Evolutionary conservation across 768 basidiomycete genomes (phyloP).

Genomic region (Termitomyces sp.): DNA sequence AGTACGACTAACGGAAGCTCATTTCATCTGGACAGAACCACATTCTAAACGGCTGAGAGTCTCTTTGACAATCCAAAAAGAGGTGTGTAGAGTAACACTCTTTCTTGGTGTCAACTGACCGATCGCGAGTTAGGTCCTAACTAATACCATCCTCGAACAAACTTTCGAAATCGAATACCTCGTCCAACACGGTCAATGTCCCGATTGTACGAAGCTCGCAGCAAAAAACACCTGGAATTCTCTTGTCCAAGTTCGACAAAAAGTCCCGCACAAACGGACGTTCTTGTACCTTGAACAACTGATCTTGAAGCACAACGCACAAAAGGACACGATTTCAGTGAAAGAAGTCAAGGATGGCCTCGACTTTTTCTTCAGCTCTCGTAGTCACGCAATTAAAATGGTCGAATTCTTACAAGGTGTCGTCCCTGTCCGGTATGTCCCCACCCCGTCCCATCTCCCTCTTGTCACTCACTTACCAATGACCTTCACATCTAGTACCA

Average conservation of each 20-base stretch:
- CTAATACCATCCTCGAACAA: conserved; percentile 94
- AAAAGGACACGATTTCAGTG: conserved; percentile 92
- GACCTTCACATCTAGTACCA: conserved; percentile 48
- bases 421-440: conserved; percentile 75
- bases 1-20: conserved; percentile 95
- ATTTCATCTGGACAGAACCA: conserved; percentile 99
- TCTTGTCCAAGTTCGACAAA: conserved; percentile 97
- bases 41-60: conserved; percentile 91
- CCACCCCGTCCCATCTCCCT: neutral
- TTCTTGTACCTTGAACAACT: conserved; percentile 97
- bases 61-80: conserved; percentile 97
- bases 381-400: conserved; percentile 95
- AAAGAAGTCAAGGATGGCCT: conserved; percentile 93
- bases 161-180: conserved; percentile 96
- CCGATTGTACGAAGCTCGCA: conserved; percentile 88
- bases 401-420: conserved; percentile 86
- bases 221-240: conserved; percentile 99
- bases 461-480: neutral
- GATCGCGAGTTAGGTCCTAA: conserved; percentile 60
- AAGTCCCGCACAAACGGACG: conserved; percentile 96
- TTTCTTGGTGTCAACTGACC: neutral
- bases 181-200: conserved; percentile 92
- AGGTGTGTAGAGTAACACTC: conserved; percentile 44
- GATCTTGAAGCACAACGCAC: conserved; percentile 93
- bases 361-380: conserved; percentile 92